phyloP scores from a whole-genome alignment of 2,329 filamentous ascomycete species.

The Emydomyces testavorans region DNA sequence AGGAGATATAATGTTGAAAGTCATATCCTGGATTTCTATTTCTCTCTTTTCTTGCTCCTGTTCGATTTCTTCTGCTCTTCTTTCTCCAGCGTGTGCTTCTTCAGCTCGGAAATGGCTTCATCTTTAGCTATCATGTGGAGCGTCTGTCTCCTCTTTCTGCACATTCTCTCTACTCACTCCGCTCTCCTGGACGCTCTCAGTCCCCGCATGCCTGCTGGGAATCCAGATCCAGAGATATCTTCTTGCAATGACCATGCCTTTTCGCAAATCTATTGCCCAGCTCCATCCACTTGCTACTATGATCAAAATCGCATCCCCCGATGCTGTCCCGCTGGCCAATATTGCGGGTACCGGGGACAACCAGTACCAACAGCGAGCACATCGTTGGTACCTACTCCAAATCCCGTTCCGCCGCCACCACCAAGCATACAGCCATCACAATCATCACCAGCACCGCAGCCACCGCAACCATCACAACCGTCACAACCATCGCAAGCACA shows the following conservation, averaged over 20 bases:
- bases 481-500: background rate
- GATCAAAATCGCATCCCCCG: slow-evolving; percentile 20
- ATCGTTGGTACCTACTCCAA: background rate
- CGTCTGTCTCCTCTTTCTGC: background rate
- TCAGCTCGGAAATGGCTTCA: background rate
- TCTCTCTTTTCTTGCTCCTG: background rate
- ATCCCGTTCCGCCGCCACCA: too few relatives aligned
- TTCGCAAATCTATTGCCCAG: slow-evolving; percentile 3
- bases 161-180: background rate
- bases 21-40: too few relatives aligned
- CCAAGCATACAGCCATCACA: too few relatives aligned
- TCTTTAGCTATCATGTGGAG: background rate
- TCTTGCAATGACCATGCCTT: slow-evolving; percentile 10
- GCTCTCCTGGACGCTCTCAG: background rate
- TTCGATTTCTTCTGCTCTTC: background rate
- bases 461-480: background rate
- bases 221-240: background rate
- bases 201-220: background rate
- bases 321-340: slow-evolving; percentile 22
- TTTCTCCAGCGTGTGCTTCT: background rate
- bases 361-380: background rate
- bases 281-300: slow-evolving; percentile 19
- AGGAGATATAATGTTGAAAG: too few relatives aligned
- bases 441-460: too few relatives aligned
- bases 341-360: slow-evolving; percentile 15